Base-by-base conservation (phyloP, 768 basidiomycete genomes). In the Mycena rebaudengoi region DNA sequence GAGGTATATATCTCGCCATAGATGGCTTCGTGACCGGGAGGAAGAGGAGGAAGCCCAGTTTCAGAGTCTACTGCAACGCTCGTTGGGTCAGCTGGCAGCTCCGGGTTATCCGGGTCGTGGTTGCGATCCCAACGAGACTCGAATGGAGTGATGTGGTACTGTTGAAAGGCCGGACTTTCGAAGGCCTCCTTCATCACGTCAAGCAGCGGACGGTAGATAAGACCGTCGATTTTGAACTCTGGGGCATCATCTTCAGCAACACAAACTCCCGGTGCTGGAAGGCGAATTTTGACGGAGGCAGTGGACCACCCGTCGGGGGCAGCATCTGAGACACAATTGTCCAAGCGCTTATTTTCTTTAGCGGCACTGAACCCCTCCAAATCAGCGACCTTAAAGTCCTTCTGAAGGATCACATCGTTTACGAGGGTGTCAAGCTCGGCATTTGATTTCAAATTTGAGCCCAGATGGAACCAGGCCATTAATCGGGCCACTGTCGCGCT, bases 231-330 rank as follows among this genome's bases (percentile, higher is more conserved):
- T 11, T 68, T 53, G 41, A 79, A 74, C 3, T 56, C 52, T 1
- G 76, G 78, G 5, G 78, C 76, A 18, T 62, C 63, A 53, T 79
- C 76, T 0, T 67, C 65, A 5, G 8, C 1, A 21, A 69, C 64
- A 21, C 60, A 69, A 7, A 66, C 53, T 4, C 64, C 32, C 4
- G 69, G 69, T 13, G 60, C 59, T 2, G 62, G 78, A 28, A 68
- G 74, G 11, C 26, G 53, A 30, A 69, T 74, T 56, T 56, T 70
- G 20, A 73, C 74, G 11, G 60, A 66, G 0, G 51, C 59, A 20
- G 57, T 65, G 5, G 46, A 68, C 75, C 76, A 77, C 1, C 67
- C 70, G 62, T 65, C 53, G 13, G 40, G 60, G n/a, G 33, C 11
- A 26, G 28, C 11, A 21, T 33, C 26, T 25, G 41, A 18, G 23